Evolutionary conservation across 2,329 filamentous ascomycete genomes (phyloP).

Genomic region (Colletotrichum ledebouriae): DNA sequence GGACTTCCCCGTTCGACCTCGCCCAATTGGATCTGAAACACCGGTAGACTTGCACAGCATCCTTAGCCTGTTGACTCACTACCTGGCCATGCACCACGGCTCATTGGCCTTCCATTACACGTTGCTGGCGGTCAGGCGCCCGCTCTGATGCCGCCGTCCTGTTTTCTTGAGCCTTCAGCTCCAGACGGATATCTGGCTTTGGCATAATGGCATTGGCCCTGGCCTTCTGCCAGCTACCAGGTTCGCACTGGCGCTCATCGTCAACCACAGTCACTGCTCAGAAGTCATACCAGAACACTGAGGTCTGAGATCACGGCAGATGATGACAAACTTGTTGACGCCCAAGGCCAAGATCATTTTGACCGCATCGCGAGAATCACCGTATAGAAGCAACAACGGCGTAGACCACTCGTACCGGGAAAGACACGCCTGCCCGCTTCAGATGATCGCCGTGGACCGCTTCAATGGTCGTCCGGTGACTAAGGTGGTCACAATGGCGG

Average conservation of each 20-base stretch:
- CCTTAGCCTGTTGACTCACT: no score
- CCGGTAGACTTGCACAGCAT: background rate
- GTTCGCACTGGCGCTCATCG: slow-evolving; percentile 23
- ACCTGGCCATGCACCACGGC: no score
- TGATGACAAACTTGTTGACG: no score
- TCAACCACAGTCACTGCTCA: slow-evolving; percentile 2
- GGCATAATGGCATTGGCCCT: slow-evolving; percentile 8
- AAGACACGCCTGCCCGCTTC: background rate
- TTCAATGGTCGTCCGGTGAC: slow-evolving; percentile 4
- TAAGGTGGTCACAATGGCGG: slow-evolving; percentile 13
- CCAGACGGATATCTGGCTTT: slow-evolving; percentile 21
- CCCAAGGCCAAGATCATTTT: slow-evolving; percentile 2
- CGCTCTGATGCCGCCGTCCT: slow-evolving; percentile 38
- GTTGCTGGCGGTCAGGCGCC: slow-evolving; percentile 23
- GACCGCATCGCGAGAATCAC: background rate
- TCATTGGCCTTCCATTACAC: no score
- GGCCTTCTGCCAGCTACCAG: slow-evolving; percentile 10
- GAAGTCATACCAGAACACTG: no score
- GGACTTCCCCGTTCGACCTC: slow-evolving; percentile 17
- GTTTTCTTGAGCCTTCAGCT: slow-evolving; percentile 35
- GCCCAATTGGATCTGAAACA: slow-evolving; percentile 29
- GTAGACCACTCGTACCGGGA: background rate
- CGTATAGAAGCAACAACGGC: background rate
- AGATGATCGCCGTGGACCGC: slow-evolving; percentile 12
- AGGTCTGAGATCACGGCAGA: no score